Base-by-base conservation (phyloP, 257 asterid genomes). In the Capsicum pubescens region DNA sequence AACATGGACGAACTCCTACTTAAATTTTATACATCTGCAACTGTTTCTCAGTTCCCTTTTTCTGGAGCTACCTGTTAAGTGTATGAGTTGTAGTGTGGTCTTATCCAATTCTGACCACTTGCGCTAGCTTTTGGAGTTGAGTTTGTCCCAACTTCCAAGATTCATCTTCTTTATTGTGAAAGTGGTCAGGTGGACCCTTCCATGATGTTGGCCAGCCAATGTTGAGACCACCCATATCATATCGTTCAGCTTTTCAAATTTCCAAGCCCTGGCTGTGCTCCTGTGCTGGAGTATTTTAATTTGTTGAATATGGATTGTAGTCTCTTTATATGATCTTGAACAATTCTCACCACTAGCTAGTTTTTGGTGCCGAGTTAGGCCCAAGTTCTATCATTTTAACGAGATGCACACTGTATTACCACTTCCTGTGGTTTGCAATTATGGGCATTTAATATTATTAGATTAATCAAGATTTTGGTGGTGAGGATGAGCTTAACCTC, bases 121-220 rank as follows among this genome's bases (percentile, higher is more conserved):
- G 42, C 19, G 17, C 60, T 48, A n/a, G 60, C 3, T 72, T 72
- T 72, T n/a, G 19, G 9, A 21, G 44, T 46, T 48, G 60, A 46
- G 42, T 48, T 72, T 46, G 59, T 13, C 59, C 59, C 39, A 72
- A 36, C 13, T 14, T 7, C 77, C 26, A 10, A 68, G 32, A 35
- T 70, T 16, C 56, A 44, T 44, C 11, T 72, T 71, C 26, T 72
- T 72, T 44, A 6, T 46, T 72, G 5, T 72, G 58, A 39, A 72
- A 59, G 59, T 4, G 58, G 80, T 46, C 9, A 72, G 80, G 59
- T 4, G 58, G 80, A 72, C 16, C 80, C 57, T 9, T 46, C 58
- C 77, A 10, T 71, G 79, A 6, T 46, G 79, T 70, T 70, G 35
- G 56, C 56, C 55, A 70, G 79, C 56, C 56, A 17, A 70, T 70